Base-by-base conservation (phyloP, 1,284 basidiomycete genomes). In the Cryptococcus sp. region DNA sequence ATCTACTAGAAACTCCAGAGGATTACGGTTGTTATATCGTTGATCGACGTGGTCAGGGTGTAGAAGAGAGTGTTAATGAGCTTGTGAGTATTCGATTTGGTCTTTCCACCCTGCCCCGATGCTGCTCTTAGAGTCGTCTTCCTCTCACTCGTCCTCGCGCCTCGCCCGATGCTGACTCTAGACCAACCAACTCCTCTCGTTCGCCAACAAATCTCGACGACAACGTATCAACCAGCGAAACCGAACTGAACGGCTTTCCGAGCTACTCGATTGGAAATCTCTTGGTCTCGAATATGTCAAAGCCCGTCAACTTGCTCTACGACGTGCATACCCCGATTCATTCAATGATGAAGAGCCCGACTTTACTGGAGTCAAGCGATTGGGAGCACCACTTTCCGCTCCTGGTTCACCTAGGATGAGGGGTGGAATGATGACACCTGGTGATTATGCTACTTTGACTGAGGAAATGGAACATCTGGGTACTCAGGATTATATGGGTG, bases 201-300 rank as follows among this genome's bases (percentile, higher is more conserved):
- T 97, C 78, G 82, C 82, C 54, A 81, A 79, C 65, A 97, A 96
- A 81, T 88, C 91, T n/a, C 82, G 94, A 41, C 82, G 94, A 52
- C 94, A 98, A 77, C 83, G 94, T 49, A 98, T 98, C 77, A 98
- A 98, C 78, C 92, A 98, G 78, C 87, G 93, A 44, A 98, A 98
- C 79, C 85, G 94, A 49, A 94, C 97, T 53, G 94, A 98, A 75
- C 83, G 92, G 34, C 80, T 97, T 4, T 87, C 84, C 46, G 94
- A 94, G 42, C 75, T 98, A 51, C 80, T 98, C 55, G 94, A 98
- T 76, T 98, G 94, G 94, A 98, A 98, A 80, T 91, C 92, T 64
- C 78, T 98, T 23, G 94, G 94, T 4, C 84, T 98, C 60, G 94
- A 98, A 75, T 98, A 98, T 75, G 86, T 87, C 70, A 98, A 97